Evolutionary conservation across 331 rosid genomes (phyloP).

Genomic region (Malus hybrid): DNA sequence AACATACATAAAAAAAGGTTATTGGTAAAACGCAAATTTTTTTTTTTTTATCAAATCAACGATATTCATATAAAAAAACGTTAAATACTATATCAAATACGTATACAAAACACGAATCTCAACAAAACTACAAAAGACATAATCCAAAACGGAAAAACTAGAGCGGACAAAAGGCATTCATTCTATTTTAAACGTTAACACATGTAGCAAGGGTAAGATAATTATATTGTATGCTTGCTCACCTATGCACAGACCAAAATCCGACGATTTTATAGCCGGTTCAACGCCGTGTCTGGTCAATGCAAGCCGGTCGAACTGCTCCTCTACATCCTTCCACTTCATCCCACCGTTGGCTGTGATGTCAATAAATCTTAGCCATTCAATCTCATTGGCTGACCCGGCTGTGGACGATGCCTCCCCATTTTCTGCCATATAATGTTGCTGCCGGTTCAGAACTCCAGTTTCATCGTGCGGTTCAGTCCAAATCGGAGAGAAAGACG

Average conservation of each 20-base stretch:
- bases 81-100: too few species aligned
- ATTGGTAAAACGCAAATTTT: too few species aligned
- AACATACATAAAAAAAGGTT: too few species aligned
- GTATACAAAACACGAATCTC: too few species aligned
- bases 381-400: constrained; percentile 1
- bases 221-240: constrained; percentile 23
- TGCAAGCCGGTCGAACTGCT: constrained; percentile 47
- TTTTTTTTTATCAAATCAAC: too few species aligned
- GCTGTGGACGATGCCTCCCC: constrained; percentile 15
- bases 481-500: constrained; percentile 17
- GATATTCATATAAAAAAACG: too few species aligned
- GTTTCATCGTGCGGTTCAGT: constrained; percentile 12
- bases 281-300: constrained; percentile 24
- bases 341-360: constrained; percentile 26
- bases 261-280: constrained; percentile 52
- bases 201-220: background rate
- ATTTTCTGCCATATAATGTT: constrained; percentile 15
- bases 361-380: constrained; percentile 24
- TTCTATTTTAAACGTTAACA: background rate
- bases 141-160: too few species aligned
- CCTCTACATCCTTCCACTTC: constrained; percentile 61
- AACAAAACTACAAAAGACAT: too few species aligned
- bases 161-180: background rate
- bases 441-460: background rate
- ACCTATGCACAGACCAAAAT: constrained; percentile 71